Evolutionary conservation across 768 basidiomycete species (phyloP).

Genomic region (Termitomyces sp.): DNA sequence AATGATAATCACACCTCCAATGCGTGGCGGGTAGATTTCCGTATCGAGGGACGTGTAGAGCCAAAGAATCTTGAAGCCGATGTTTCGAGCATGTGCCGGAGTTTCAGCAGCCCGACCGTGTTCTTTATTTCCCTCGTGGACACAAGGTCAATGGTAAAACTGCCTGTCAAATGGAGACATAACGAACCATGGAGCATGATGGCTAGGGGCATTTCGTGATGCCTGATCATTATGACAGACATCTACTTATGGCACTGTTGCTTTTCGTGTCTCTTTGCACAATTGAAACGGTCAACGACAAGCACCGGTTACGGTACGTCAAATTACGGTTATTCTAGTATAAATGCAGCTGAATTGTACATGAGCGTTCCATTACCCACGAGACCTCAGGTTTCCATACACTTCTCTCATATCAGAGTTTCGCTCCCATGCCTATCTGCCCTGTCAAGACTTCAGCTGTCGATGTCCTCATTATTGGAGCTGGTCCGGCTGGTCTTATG

Average conservation of each 20-base stretch:
- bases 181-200: neutral
- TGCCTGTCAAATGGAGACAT: neutral
- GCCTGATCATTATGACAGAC: conserved; percentile 1
- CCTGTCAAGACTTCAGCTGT: conserved; percentile 31
- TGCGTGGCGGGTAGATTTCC: neutral
- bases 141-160: conserved; percentile 3
- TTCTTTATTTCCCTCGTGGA: conserved; percentile 7
- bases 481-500: conserved; percentile 62
- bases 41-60: neutral
- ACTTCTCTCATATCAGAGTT: neutral
- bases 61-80: neutral
- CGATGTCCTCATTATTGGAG: conserved; percentile 59
- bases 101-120: neutral
- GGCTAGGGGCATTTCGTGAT: conserved; percentile 1
- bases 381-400: neutral
- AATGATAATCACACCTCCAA: neutral
- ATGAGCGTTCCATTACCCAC: too few species aligned
- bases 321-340: neutral
- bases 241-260: too few species aligned
- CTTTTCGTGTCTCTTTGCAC: neutral
- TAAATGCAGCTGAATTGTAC: neutral
- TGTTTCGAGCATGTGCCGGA: conserved; percentile 1
- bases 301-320: neutral
- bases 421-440: conserved; percentile 17
- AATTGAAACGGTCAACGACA: too few species aligned